These are phyloP conservation scores for Acorus calamus DNA, from an alignment of 106 monocot genomes.

Conservation along the genomic window DNA sequence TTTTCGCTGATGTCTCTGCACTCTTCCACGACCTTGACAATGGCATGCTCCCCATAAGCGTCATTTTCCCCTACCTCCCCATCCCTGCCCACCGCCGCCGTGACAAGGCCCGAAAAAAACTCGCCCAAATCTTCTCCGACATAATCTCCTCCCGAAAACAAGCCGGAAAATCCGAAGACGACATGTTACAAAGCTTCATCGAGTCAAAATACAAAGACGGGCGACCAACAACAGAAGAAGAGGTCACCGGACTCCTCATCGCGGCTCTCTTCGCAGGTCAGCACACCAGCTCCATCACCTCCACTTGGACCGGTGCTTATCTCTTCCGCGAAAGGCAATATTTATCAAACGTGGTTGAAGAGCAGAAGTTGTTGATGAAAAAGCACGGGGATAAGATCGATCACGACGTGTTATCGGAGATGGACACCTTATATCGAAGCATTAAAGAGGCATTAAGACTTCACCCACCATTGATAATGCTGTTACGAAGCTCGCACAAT, in stretches of 20 bases:
- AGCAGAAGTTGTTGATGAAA: constrained; percentile 67
- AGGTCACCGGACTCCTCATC: constrained; percentile 90
- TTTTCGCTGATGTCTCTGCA: constrained; percentile 92
- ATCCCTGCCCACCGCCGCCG: constrained; percentile 82
- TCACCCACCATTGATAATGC: constrained; percentile 90
- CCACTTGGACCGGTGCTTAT: constrained; percentile 96
- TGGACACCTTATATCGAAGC: constrained; percentile 83
- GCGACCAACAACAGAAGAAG: constrained; percentile 70
- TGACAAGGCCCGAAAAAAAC: constrained; percentile 56
- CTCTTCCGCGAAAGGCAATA: constrained; percentile 36
- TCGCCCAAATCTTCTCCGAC: no score
- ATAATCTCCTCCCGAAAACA: no score
- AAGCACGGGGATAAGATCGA: constrained; percentile 64
- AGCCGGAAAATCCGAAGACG: no score
- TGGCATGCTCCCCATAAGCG: constrained; percentile 41
- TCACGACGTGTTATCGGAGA: constrained; percentile 81
- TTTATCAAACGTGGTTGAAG: constrained; percentile 44
- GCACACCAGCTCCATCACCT: constrained; percentile 98
- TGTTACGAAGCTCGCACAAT: constrained; percentile 73
- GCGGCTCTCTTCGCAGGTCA: constrained; percentile 96
- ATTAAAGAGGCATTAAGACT: constrained; percentile 95
- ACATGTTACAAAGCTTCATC: no score
- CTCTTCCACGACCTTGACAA: constrained; percentile 92
- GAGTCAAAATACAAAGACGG: constrained; percentile 96
- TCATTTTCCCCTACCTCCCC: constrained; percentile 88